A percentile compares a stretch with the other conserved stretches of the same genome.
These are phyloP conservation scores for Termitomyces sp. DNA, from an alignment of 768 basidiomycete species.

Conservation along the genomic window DNA sequence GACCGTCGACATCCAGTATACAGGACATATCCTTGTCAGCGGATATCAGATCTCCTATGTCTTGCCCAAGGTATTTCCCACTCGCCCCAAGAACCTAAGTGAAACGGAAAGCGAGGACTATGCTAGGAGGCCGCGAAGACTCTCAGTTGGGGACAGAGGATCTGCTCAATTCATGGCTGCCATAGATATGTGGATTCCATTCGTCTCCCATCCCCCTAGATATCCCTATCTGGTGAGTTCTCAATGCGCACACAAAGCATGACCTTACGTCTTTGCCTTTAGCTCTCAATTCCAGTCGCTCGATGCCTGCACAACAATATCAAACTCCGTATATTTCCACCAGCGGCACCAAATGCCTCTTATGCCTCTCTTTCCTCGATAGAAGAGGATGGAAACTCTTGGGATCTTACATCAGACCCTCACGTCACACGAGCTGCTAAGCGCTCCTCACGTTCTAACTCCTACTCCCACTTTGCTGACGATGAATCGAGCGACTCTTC, in stretches of 20 bases:
- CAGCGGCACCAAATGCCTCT: slow-evolving; percentile 48
- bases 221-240: slow-evolving; percentile 68
- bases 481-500: slow-evolving; percentile 79
- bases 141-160: slow-evolving; percentile 57
- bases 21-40: slow-evolving; percentile 73
- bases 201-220: slow-evolving; percentile 59
- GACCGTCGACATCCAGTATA: slow-evolving; percentile 63
- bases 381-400: slow-evolving; percentile 63
- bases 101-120: slow-evolving; percentile 26
- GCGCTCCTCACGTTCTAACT: slow-evolving; percentile 50
- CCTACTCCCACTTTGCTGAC: slow-evolving; percentile 72
- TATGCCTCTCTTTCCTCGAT: slow-evolving; percentile 73
- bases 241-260: neutral
- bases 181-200: slow-evolving; percentile 74
- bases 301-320: slow-evolving; percentile 76
- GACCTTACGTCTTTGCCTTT: slow-evolving; percentile 5
- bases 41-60: slow-evolving; percentile 76
- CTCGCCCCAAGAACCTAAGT: slow-evolving; percentile 19
- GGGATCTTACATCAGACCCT: slow-evolving; percentile 78
- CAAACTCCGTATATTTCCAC: slow-evolving; percentile 71
- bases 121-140: slow-evolving; percentile 36
- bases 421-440: slow-evolving; percentile 56
- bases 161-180: slow-evolving; percentile 77
- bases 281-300: slow-evolving; percentile 78
- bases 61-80: slow-evolving; percentile 62